Evolutionary conservation across 1,284 basidiomycete species (phyloP), one percentile per base, ranked within the genome.

Genomic region (Schizophyllum amplum): DNA sequence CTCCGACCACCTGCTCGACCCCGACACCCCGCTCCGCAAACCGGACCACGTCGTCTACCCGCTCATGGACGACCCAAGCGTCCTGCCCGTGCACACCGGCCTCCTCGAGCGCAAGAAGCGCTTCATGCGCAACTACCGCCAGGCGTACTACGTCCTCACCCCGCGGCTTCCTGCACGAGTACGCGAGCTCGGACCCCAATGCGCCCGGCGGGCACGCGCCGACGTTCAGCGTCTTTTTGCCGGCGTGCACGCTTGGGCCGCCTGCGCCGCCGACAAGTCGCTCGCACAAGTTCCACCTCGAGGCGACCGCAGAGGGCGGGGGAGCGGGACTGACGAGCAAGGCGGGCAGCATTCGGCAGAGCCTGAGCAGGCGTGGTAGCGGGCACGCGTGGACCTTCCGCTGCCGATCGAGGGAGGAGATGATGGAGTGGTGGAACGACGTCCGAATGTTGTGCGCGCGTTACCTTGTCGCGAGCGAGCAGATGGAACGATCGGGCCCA

Each of bases 341-440:
- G 67, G 74, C 75, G 0, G 85, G 86, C 7, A 74, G 75, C 11
- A 69, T 84, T 65, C 67, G 78, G 60, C 65, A 67, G 15, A 62
- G 73, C 22, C 70, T 75, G 46, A 69, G 72, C 42, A 46, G 60
- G 53, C 63, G 72, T 55, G 71, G 78, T 51, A 66, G 78, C 58
- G 73, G 80, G 59, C 82, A 85, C 65, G 92, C 92, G 23, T 98
- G 92, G 86, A 93, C 87, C 51, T 98, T 99, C 82, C 84, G 94
- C 54, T 84, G 91, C 50, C 79, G 95, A 61, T 89, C 84, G 63
- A 86, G 92, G 67, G 95, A 98, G 64, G 96, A 98, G 68, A 94
- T 98, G 92, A 95, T 98, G 93, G 96, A 98, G 75, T 98, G 97
- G 91, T 99, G 97, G 96, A 98, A 98, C 72, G 97, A 98, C 71